phyloP scores from a whole-genome alignment of 2,329 filamentous ascomycete species.

The Claviceps purpurea region DNA sequence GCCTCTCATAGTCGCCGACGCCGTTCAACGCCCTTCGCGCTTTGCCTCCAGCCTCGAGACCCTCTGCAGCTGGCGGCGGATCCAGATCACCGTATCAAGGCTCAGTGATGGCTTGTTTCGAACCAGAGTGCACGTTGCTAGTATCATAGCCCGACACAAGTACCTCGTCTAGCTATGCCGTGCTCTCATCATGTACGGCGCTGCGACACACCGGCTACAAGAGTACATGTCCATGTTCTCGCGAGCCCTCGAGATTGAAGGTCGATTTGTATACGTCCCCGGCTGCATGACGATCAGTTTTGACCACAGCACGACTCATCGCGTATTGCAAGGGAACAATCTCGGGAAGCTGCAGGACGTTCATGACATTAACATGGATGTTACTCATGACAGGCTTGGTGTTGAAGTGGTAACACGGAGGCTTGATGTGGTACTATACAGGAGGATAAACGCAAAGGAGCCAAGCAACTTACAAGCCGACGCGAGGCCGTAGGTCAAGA shows the following conservation, averaged over 20 bases:
- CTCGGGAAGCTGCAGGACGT: slow-evolving; percentile 61
- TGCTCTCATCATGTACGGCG: slow-evolving; percentile 79
- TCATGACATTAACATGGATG: slow-evolving; percentile 67
- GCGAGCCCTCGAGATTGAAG: slow-evolving; percentile 76
- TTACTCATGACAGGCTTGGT: slow-evolving; percentile 63
- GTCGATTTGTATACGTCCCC: slow-evolving; percentile 80
- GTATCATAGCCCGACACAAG: slow-evolving; percentile 66
- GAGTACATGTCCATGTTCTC: slow-evolving; percentile 87
- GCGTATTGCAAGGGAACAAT: slow-evolving; percentile 54
- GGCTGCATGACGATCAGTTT: slow-evolving; percentile 94
- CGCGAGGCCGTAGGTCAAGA: slow-evolving; percentile 62
- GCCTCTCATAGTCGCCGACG: slow-evolving; percentile 14
- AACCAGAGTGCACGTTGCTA: slow-evolving; percentile 46
- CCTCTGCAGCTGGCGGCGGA: slow-evolving; percentile 21
- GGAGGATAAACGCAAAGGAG: slow-evolving; percentile 62
- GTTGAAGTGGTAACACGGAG: slow-evolving; percentile 55
- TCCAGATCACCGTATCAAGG: slow-evolving; percentile 14
- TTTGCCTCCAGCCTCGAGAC: slow-evolving; percentile 27
- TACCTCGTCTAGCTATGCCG: slow-evolving; percentile 77
- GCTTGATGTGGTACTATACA: slow-evolving; percentile 40
- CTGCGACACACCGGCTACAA: slow-evolving; percentile 81
- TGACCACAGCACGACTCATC: slow-evolving; percentile 56
- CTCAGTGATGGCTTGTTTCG: slow-evolving; percentile 25
- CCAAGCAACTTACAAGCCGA: slow-evolving; percentile 49
- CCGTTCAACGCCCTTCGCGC: slow-evolving; percentile 15